Conservation (phyloP, 805 yeast genomes). For the Ogataea salicorniae region DNA sequence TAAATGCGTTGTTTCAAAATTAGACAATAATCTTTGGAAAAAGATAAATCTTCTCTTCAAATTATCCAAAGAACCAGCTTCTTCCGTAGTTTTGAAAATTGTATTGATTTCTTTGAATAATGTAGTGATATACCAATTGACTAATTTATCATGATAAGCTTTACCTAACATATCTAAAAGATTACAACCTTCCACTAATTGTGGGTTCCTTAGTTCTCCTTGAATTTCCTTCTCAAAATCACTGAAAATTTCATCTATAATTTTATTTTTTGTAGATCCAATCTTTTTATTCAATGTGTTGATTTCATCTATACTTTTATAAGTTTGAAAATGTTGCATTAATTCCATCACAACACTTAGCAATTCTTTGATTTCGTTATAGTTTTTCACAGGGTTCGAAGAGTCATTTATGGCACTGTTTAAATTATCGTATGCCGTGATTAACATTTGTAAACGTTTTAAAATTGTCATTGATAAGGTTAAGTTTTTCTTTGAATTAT, state of each 20-base stretch:
- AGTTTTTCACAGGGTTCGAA: conserved; percentile 26
- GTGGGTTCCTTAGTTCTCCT: conserved; percentile 31
- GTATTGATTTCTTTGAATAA: conserved; percentile 68
- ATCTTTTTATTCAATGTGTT: conserved; percentile 59
- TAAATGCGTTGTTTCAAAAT: conserved; percentile 45
- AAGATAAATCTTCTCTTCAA: conserved; percentile 75
- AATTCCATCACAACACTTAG: conserved; percentile 71
- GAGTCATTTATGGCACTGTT: conserved; percentile 37
- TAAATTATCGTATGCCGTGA: conserved; percentile 65
- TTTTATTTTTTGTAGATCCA: conserved; percentile 49
- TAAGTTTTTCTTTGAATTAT: conserved; percentile 77
- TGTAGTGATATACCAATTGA: conserved; percentile 66
- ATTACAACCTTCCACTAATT: conserved; percentile 60
- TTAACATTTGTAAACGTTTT: conserved; percentile 81
- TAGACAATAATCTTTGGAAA: conserved; percentile 64
- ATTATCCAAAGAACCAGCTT: conserved; percentile 93
- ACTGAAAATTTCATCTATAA: conserved; percentile 63
- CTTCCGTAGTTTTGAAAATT: conserved; percentile 77
- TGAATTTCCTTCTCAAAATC: conserved; percentile 58
- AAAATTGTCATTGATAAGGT: conserved; percentile 81
- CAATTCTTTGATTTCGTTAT: conserved; percentile 52
- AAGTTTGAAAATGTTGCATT: conserved; percentile 67
- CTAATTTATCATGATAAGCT: conserved; percentile 52
- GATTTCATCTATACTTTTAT: conserved; percentile 77
- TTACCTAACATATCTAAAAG: conserved; percentile 61